Evolutionary conservation across 306 rosid genomes (phyloP).

Genomic region (Acmispon strigosus): DNA sequence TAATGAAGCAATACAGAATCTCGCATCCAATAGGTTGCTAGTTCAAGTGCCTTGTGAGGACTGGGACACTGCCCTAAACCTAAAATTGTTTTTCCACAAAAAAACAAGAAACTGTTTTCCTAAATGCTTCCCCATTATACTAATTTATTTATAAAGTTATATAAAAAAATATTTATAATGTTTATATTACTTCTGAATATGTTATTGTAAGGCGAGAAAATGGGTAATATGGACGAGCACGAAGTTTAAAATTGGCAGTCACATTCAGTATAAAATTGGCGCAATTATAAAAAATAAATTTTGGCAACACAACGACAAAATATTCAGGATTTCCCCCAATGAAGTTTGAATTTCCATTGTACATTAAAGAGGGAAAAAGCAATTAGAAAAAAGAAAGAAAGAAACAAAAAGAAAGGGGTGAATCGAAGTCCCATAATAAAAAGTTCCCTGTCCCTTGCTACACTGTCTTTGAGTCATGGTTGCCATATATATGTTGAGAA

Average conservation of each 20-base stretch:
- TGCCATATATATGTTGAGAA: slow-evolving; percentile 22
- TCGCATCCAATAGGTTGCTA: too few species aligned
- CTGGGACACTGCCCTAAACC: too few species aligned
- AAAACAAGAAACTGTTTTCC: not conserved
- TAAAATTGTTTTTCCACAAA: too few species aligned
- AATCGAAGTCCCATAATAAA: slow-evolving; percentile 16
- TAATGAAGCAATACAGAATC: too few species aligned
- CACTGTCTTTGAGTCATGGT: slow-evolving; percentile 13
- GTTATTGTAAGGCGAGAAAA: not conserved
- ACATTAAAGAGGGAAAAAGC: slow-evolving; percentile 1
- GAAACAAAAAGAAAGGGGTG: not conserved
- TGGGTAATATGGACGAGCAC: not conserved
- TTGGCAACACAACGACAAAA: slow-evolving; percentile 1
- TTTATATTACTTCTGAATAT: not conserved
- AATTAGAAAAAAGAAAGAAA: not conserved
- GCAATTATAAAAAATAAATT: slow-evolving; percentile 5
- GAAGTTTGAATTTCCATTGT: slow-evolving; percentile 20
- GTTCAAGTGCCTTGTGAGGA: too few species aligned
- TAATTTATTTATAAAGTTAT: not conserved
- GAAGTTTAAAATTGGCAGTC: not conserved
- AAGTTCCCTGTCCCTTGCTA: slow-evolving; percentile 15
- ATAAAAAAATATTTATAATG: not conserved
- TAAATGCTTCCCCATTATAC: not conserved
- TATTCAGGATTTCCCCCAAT: slow-evolving; percentile 12
- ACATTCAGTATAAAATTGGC: not conserved